phyloP scores from a whole-genome alignment of 2,329 filamentous ascomycete species.

The Fusarium napiforme region DNA sequence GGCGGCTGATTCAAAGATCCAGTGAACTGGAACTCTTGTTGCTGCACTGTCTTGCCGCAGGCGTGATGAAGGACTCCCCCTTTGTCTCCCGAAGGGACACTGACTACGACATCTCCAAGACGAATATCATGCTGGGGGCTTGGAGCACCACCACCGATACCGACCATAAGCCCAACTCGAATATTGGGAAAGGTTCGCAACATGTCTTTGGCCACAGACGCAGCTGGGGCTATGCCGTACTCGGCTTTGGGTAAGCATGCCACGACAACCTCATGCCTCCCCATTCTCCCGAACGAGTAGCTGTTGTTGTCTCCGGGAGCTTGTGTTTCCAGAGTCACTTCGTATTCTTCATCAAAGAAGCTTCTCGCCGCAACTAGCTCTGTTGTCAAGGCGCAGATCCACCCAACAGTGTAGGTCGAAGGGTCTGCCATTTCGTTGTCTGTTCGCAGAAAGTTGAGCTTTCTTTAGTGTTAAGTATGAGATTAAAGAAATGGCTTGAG shows the following conservation, averaged over 20 bases:
- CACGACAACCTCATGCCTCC: neutral
- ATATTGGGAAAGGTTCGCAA: neutral
- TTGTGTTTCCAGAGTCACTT: neutral
- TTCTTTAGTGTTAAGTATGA: accelerated
- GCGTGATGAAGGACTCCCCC: accelerated
- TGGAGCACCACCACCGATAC: neutral
- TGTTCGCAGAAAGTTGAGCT: neutral
- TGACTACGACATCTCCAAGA: neutral
- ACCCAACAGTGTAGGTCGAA: neutral
- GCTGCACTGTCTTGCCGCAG: neutral
- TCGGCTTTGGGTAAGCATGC: neutral
- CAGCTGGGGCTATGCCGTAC: neutral
- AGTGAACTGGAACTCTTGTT: neutral
- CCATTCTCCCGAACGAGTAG: neutral
- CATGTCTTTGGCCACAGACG: neutral
- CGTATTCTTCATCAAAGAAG: neutral
- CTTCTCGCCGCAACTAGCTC: neutral
- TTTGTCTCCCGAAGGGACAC: accelerated
- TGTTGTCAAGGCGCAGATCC: neutral
- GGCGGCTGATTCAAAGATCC: neutral
- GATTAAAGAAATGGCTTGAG: neutral
- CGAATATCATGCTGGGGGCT: neutral
- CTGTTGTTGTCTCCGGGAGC: neutral
- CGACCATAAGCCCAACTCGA: neutral
- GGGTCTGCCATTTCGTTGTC: neutral